These are phyloP conservation scores for Urochloa ruziziensis DNA, from an alignment of 176 grass and related monocot genomes.

Conservation along the genomic window DNA sequence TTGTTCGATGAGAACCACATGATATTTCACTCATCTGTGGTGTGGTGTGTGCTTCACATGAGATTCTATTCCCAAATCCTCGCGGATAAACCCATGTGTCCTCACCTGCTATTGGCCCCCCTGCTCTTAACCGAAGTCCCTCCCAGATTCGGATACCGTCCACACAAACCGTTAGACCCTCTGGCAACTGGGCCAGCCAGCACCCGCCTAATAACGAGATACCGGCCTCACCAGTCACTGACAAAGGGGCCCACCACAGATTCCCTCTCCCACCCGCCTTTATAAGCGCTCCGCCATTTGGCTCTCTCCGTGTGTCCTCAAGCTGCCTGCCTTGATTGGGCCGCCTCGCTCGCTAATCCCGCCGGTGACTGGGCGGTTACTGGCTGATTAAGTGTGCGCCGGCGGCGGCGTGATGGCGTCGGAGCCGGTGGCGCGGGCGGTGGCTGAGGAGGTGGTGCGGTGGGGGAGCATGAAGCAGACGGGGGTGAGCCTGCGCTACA, in stretches of 20 bases:
- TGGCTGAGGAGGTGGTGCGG: constrained; percentile 75
- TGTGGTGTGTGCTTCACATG: neutral
- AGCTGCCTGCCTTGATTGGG: neutral
- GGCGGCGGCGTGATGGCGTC: constrained; percentile 32
- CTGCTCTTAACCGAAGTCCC: neutral
- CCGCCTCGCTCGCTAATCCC: neutral
- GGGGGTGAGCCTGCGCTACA: constrained; percentile 87
- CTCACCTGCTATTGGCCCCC: neutral
- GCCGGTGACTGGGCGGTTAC: neutral
- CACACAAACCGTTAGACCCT: neutral
- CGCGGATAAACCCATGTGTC: constrained; percentile 14
- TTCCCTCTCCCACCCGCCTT: neutral
- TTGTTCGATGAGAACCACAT: neutral
- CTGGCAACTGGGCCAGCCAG: neutral
- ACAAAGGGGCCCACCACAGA: neutral
- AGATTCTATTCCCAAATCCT: neutral
- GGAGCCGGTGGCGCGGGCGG: constrained; percentile 58
- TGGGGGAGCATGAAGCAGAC: constrained; percentile 95
- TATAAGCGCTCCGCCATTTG: constrained; percentile 30
- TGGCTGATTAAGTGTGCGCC: neutral
- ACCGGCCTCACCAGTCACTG: neutral
- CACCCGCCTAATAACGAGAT: neutral
- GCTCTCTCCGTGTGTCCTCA: neutral
- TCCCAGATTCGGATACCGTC: neutral
- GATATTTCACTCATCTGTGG: neutral